Conservation (phyloP, 768 basidiomycete genomes). For the Mycena vitilis region DNA sequence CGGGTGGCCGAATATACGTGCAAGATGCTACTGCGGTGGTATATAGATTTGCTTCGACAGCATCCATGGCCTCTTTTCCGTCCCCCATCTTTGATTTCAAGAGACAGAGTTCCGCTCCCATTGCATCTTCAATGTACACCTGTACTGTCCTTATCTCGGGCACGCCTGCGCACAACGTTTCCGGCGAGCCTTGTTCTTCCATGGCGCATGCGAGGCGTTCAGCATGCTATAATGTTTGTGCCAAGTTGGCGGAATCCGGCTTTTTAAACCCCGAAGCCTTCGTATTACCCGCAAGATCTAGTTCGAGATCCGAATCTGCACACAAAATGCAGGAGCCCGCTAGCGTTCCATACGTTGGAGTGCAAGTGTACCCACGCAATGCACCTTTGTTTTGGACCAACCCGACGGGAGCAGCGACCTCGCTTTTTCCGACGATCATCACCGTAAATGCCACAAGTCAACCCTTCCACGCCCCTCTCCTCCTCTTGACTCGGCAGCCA, state of each 20-base stretch:
- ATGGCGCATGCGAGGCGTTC: conserved; percentile 66
- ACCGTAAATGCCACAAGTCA: conserved; percentile 47
- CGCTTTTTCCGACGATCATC: conserved; percentile 71
- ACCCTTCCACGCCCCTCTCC: conserved; percentile 65
- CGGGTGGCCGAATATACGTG: conserved; percentile 68
- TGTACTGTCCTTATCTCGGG: conserved; percentile 64
- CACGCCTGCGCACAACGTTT: conserved; percentile 53
- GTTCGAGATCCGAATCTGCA: neutral
- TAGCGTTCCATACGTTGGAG: conserved; percentile 20
- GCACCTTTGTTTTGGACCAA: conserved; percentile 77
- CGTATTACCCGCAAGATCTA: conserved; percentile 42
- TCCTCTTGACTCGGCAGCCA: conserved; percentile 75
- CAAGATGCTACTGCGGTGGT: conserved; percentile 68
- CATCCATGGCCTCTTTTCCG: conserved; percentile 27
- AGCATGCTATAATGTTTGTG: conserved; percentile 70
- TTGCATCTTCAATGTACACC: conserved; percentile 44
- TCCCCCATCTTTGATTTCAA: conserved; percentile 54
- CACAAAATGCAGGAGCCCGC: conserved; percentile 30
- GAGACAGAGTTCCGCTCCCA: conserved; percentile 46
- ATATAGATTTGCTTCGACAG: conserved; percentile 58
- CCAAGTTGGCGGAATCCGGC: conserved; percentile 60
- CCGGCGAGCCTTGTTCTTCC: conserved; percentile 58
- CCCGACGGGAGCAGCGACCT: conserved; percentile 40
- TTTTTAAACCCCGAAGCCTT: conserved; percentile 65
- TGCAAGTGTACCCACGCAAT: conserved; percentile 62